Evolutionary conservation across 306 rosid species (phyloP).

Genomic region (peach (Prunus persica)): Prunus_persica_NCBIv2 NC_034011.1:25540001-25540500

Average conservation of each 20-base stretch:
- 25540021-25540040: conserved; percentile 42
- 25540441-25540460: not conserved
- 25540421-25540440: not conserved
- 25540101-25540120: not conserved
- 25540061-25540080: conserved; percentile 1
- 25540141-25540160: not conserved
- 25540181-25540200: not conserved
- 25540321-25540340: not conserved
- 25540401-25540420: too few species aligned
- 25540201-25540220: not conserved
- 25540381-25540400: too few species aligned
- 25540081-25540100: conserved; percentile 10
- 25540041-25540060: conserved; percentile 16
- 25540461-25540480: not conserved
- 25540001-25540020: conserved; percentile 34
- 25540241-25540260: conserved; percentile 75
- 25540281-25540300: conserved; percentile 32
- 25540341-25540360: not conserved
- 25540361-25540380: not conserved
- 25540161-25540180: not conserved
- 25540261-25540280: conserved; percentile 93
- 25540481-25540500: not conserved
- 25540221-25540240: conserved; percentile 1
- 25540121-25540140: conserved; percentile 14
- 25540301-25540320: conserved; percentile 36